Base-by-base conservation (phyloP, 768 basidiomycete genomes). In the Mrakia blollopis region DNA sequence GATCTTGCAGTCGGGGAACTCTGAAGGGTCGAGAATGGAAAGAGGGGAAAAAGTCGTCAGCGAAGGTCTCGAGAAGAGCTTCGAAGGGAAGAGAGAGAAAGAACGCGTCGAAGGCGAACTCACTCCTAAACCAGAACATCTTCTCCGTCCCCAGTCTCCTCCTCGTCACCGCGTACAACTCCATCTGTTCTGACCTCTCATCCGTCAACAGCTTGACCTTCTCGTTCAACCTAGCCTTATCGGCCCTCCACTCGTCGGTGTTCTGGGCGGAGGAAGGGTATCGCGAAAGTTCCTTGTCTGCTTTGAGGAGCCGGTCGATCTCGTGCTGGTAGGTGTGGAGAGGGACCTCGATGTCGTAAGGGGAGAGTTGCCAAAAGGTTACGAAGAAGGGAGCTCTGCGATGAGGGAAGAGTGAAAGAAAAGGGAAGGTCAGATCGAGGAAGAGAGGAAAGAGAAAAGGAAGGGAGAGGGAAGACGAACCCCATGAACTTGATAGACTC, bases 361-460 rank as follows among this genome's bases (percentile, higher is more conserved):
- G 91, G 0, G 93, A 91, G 72, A 98, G 84, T 83, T 98, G 95
- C 97, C 97, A 99, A 85, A 98, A 99, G 3, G 95, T 94, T 65
- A 92, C 84, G 81, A 94, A 98, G 85, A 99, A 98, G 3, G 90
- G 91, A 39, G 94, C 90, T 4, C 96, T 97, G 79, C 37, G 72
- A 74, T 18, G 23, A 3, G 65, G 11, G 54, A 39, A 16, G 25
- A n/a, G 47, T 18, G 23, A 3, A 52, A 21, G 54, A 39, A 16
- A 13, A n/a, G 47, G 44, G 1, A 50, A 63, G 14, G 41, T 21
- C 62, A 37, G 37, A 67, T 67, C 3, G 32, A 6, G 7, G 71
- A 32, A 72, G 35, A 21, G 37, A 52, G 16, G 28, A 68, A 78
- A 11, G 47, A 41, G 63, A 70, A 54, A 57, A 79, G 78, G 81